Evolutionary conservation across 2,329 filamentous ascomycete genomes (phyloP), one percentile per base, ranked within the genome.

Genomic region (Hypoxylon sp.): DNA sequence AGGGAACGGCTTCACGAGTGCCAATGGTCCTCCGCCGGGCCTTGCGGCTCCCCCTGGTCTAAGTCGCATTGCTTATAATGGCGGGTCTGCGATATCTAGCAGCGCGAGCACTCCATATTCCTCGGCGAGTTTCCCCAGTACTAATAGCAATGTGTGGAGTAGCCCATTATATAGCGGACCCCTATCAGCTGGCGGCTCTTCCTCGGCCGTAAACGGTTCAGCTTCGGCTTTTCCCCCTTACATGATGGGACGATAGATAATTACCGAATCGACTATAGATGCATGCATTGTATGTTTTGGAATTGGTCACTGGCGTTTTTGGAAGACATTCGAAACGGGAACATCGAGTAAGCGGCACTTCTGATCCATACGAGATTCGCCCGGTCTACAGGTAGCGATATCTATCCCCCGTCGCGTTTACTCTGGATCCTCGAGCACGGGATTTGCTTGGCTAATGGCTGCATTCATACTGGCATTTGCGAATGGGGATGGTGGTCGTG

Each of bases 21-120:
- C 89, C 35, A 92, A 85, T 74, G 90, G 93, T 0, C 94, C 94
- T 24, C 94, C 94, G 11, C 94, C 94, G 0, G 94, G 94, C 2
- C 86, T 98, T 8, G 79, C 88, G 1, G 90, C 89, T 5, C 94
- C 94, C 13, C 92, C 93, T 1, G 93, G 92, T 11, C 83, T 95
- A 4, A 73, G 73, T 51, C 76, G 80, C 33, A 57, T 69, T 37
- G 52, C 63, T 19, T 77, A 75, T 44, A 76, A 72, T 33, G 54
- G 59, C 44, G 63, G 64, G 33, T 73, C 73, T 13, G 39, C 71
- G 5, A 59, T 71, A 14, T 59, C 73, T 6, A 74, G 62, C 35
- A 73, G 73, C 26, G 59, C 71, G 24, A 74, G 50, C 47, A 67
- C 72, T 19, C 67, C 76, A 9, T 76, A 73, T 60, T 70, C 74